These are phyloP conservation scores for Macroventuria anomochaeta DNA, from an alignment of 2,329 filamentous ascomycete species.

Conservation along the genomic window DNA sequence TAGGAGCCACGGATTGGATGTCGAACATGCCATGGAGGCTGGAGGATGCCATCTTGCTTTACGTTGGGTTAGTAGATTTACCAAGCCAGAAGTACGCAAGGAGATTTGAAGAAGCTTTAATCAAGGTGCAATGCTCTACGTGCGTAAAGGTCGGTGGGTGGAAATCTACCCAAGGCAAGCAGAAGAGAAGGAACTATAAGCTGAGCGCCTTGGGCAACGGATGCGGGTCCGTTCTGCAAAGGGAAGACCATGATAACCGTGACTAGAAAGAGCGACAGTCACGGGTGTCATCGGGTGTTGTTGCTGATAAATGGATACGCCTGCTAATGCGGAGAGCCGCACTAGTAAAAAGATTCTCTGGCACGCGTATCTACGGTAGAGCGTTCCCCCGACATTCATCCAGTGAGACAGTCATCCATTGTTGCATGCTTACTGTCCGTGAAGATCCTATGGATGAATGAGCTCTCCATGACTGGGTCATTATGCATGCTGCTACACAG, in stretches of 20 bases:
- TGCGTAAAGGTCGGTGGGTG: neutral
- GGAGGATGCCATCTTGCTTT: constrained; percentile 44
- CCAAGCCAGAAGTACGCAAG: neutral
- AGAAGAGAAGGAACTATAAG: neutral
- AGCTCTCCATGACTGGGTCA: neutral
- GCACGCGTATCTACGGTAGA: constrained; percentile 1
- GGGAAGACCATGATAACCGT: constrained; percentile 9
- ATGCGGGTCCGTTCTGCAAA: neutral
- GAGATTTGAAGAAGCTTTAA: neutral
- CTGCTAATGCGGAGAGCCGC: constrained; percentile 13
- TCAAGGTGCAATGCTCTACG: neutral
- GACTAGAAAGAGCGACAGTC: constrained; percentile 12
- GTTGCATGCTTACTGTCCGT: neutral
- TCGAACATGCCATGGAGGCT: constrained; percentile 52
- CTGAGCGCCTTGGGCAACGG: neutral
- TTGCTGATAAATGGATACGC: constrained; percentile 34
- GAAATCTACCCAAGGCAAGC: no score
- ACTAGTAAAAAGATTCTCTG: constrained; percentile 10
- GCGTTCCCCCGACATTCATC: constrained; percentile 15
- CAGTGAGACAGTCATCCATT: neutral
- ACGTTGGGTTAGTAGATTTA: neutral
- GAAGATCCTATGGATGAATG: neutral
- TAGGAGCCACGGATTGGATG: constrained; percentile 47
- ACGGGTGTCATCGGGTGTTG: constrained; percentile 24
- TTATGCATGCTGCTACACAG: neutral